Base-by-base conservation (phyloP, 1,284 basidiomycete genomes). In the Meira miltonrushii region DNA sequence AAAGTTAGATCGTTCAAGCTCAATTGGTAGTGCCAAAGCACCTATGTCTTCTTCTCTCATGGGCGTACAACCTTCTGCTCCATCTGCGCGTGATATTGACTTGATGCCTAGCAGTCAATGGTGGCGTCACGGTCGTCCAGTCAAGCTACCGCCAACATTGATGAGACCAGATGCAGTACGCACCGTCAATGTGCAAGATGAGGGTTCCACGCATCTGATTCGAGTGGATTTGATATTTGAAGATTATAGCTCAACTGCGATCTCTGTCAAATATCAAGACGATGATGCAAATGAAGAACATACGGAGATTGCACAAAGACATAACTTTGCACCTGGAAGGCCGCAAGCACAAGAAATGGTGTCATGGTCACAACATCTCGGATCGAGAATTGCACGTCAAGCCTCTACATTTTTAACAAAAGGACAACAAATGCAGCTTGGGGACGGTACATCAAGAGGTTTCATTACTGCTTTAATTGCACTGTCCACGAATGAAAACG, bases 371-470 rank as follows among this genome's bases (percentile, higher is more conserved):
- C 83, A 84, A 2, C 84, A 85, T 33, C 83, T 90, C 10, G 92
- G 92, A 12, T 83, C 86, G 1, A 85, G 85, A 57, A 81, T 95
- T 1, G 84, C 85, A 67, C 85, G 88, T 65, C 21, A 61, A 6
- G 67, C 69, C 5, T 79, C 81, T 41, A 77, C 91, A 58, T 84
- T 83, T 62, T 87, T 89, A 41, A 86, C 87, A 66, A 88, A 88
- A 40, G 89, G 86, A 79, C 85, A 84, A 72, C 79, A 83, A 1
- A 23, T 21, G 17, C 28, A 33, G 8, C 8, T 33, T 4, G 81
- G 90, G 25, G 90, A 93, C 72, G 90, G 91, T 1, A 87, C 87
- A 25, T 87, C 88, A 57, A 80, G 83, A 0, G 89, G 89, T 1
- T 92, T 92, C 74, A 83, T 93, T 13, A 77, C 82, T 13, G 82